Conservation (phyloP, 2,329 filamentous ascomycete species). For the Trichoderma asperellum region DNA sequence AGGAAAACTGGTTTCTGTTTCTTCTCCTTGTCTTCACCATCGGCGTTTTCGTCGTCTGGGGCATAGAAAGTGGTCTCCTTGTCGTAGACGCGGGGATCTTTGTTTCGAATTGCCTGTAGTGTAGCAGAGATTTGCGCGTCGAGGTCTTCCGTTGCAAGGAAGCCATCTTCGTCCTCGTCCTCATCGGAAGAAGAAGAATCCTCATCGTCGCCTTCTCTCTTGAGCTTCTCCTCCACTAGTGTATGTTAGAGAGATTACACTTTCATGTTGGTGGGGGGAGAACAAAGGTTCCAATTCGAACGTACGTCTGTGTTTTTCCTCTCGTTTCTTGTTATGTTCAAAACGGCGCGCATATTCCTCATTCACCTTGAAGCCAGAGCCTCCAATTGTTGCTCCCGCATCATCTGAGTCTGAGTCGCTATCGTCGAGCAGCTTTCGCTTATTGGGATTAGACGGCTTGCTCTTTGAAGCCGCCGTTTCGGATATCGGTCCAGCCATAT, state of each 20-base stretch:
- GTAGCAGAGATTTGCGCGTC: constrained; percentile 88
- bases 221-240: constrained; percentile 86
- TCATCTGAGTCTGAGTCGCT: constrained; percentile 55
- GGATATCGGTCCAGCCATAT: constrained; percentile 31
- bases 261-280: background rate
- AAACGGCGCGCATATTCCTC: constrained; percentile 86
- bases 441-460: constrained; percentile 42
- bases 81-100: constrained; percentile 92
- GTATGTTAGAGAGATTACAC: constrained; percentile 24
- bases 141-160: constrained; percentile 80
- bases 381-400: constrained; percentile 46
- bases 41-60: constrained; percentile 57
- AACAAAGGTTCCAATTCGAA: constrained; percentile 30
- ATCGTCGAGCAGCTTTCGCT: constrained; percentile 60
- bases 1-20: constrained; percentile 85
- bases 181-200: constrained; percentile 75
- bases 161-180: constrained; percentile 87
- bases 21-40: constrained; percentile 50
- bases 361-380: constrained; percentile 76
- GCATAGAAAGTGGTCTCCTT: constrained; percentile 76
- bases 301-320: constrained; percentile 75
- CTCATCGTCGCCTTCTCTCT: constrained; percentile 51
- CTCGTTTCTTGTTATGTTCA: constrained; percentile 96
- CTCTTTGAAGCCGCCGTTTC: constrained; percentile 1
- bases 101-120: constrained; percentile 82